Evolutionary conservation across 2,329 filamentous ascomycete species (phyloP).

Genomic region (Metarhizium rileyi): DNA sequence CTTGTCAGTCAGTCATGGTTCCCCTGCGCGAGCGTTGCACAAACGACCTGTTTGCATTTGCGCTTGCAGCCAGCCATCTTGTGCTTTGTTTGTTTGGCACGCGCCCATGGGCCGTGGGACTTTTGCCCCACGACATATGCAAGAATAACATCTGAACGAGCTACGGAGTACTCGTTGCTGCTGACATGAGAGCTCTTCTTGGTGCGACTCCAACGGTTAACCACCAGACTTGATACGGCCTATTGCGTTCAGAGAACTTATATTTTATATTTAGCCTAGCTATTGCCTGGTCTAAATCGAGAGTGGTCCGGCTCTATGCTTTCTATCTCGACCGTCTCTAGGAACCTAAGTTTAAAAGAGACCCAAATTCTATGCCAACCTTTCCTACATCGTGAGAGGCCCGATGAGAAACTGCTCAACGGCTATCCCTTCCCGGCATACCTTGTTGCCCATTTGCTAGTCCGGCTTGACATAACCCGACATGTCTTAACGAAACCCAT

Average conservation of each 20-base stretch:
- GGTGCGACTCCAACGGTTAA: no score
- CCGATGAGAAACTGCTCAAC: background rate
- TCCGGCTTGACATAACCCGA: constrained; percentile 1
- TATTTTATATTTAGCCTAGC: background rate
- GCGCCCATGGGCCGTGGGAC: no score
- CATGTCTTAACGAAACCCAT: background rate
- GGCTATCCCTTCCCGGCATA: background rate
- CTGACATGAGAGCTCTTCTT: no score
- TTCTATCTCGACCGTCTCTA: constrained; percentile 1
- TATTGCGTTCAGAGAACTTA: background rate
- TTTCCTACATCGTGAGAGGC: background rate
- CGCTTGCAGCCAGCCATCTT: no score
- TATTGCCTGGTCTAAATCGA: background rate
- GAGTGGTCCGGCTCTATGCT: constrained; percentile 1
- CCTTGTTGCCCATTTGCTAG: background rate
- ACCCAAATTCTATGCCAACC: constrained; percentile 5
- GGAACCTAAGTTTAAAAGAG: background rate
- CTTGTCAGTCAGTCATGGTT: no score
- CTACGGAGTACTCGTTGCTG: no score
- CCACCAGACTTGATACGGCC: no score
- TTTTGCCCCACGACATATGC: no score
- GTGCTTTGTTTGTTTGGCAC: no score
- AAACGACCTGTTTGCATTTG: no score
- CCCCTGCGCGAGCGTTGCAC: no score
- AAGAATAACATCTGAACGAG: no score